Conservation (phyloP, 2,329 filamentous ascomycete species). For the Fusarium bactridioides region DNA sequence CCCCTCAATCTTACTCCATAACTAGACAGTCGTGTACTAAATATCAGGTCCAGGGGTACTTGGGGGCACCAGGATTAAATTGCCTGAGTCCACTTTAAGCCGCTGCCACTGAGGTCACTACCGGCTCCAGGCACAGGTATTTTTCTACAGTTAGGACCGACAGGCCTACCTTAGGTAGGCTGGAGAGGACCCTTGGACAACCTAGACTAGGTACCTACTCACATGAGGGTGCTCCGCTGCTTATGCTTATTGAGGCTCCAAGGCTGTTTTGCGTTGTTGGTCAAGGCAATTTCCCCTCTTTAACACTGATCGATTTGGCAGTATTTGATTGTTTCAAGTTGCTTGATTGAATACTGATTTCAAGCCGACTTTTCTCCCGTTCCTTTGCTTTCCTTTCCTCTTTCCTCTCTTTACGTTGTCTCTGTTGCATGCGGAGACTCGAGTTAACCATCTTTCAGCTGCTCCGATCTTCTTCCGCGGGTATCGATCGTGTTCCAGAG, state of each 20-base stretch:
- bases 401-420: not conserved
- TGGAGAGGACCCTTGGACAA: not conserved
- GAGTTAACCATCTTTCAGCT: conserved; percentile 9
- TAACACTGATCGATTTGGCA: not conserved
- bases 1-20: not conserved
- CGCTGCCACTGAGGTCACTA: conserved; percentile 33
- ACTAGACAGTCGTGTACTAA: conserved; percentile 1
- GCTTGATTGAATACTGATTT: not conserved
- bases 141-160: not conserved
- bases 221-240: not conserved
- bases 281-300: conserved; percentile 15
- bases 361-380: not conserved
- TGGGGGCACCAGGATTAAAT: conserved; percentile 19
- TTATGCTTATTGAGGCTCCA: conserved; percentile 8
- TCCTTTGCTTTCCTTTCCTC: not conserved
- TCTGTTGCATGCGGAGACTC: conserved; percentile 14
- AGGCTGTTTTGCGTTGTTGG: conserved; percentile 16
- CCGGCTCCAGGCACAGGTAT: conserved; percentile 5
- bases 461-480: conserved; percentile 35
- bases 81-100: conserved; percentile 24
- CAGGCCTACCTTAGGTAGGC: not conserved
- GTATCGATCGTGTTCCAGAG: conserved; percentile 35
- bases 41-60: conserved; percentile 19
- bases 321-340: not conserved
- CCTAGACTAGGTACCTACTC: not conserved